Evolutionary conservation across 352 stramenopile species (phyloP).

Genomic region (Elongisporangium anandrum): DNA sequence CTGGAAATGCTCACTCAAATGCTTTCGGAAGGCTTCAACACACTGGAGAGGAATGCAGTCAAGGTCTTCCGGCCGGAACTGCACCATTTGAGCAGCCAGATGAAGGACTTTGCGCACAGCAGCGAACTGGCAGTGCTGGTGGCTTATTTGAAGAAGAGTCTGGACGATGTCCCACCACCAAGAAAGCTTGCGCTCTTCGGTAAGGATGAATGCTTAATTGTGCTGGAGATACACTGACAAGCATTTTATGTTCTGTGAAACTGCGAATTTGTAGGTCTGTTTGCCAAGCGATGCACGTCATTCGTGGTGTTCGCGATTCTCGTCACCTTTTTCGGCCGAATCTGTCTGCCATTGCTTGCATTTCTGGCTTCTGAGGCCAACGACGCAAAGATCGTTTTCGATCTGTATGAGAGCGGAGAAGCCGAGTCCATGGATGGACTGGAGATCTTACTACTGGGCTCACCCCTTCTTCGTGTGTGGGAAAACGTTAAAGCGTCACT

Average conservation of each 20-base stretch:
- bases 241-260: too few species aligned
- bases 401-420: slow-evolving; percentile 30
- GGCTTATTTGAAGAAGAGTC: slow-evolving; percentile 59
- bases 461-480: slow-evolving; percentile 65
- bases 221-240: too few species aligned
- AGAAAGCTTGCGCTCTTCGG: slow-evolving; percentile 26
- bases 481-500: slow-evolving; percentile 64
- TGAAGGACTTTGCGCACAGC: slow-evolving; percentile 35
- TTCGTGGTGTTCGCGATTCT: slow-evolving; percentile 46
- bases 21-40: slow-evolving; percentile 47
- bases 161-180: slow-evolving; percentile 48
- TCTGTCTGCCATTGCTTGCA: slow-evolving; percentile 50
- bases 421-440: slow-evolving; percentile 51
- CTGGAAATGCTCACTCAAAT: slow-evolving; percentile 62
- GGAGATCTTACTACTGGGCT: slow-evolving; percentile 68
- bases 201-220: slow-evolving; percentile 2
- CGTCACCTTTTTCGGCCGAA: slow-evolving; percentile 42
- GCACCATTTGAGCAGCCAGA: slow-evolving; percentile 33
- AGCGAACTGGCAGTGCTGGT: slow-evolving; percentile 52
- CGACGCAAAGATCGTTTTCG: slow-evolving; percentile 27
- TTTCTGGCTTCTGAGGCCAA: slow-evolving; percentile 46
- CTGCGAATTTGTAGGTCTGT: slow-evolving; percentile 29
- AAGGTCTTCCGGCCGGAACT: slow-evolving; percentile 55
- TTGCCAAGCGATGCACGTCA: slow-evolving; percentile 61
- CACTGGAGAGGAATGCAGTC: slow-evolving; percentile 46